A percentile compares a stretch with the other conserved stretches of the same genome.
These are phyloP conservation scores for Thalassiosira hispida DNA, from an alignment of 352 stramenopile species.

Conservation along the genomic window DNA sequence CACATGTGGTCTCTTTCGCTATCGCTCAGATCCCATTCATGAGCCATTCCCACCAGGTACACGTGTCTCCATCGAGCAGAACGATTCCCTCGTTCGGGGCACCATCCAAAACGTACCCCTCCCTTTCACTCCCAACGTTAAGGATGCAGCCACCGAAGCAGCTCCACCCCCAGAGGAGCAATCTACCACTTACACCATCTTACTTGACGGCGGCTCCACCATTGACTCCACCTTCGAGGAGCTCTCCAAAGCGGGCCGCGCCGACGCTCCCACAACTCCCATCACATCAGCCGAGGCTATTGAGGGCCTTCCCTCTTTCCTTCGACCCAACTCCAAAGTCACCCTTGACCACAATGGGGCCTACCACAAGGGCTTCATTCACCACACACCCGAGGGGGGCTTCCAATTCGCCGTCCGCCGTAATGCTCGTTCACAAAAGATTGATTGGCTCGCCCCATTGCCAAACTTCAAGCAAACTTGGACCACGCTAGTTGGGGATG, in stretches of 20 bases:
- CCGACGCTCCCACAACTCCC: not conserved
- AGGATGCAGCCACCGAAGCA: not conserved
- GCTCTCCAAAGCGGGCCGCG: not conserved
- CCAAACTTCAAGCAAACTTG: slow-evolving; percentile 5
- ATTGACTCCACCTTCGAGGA: not conserved
- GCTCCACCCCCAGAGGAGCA: not conserved
- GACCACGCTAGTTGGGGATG: not conserved
- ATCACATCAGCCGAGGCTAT: no score
- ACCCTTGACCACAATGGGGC: not conserved
- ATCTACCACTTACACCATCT: not conserved
- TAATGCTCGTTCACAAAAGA: not conserved
- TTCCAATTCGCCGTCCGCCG: not conserved
- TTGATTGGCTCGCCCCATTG: not conserved
- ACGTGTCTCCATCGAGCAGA: not conserved
- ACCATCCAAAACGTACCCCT: slow-evolving; percentile 8
- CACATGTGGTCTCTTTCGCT: not conserved
- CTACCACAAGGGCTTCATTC: slow-evolving; percentile 2
- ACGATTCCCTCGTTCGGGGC: not conserved
- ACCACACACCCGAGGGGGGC: not conserved
- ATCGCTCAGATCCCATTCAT: not conserved
- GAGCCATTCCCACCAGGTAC: slow-evolving; percentile 6
- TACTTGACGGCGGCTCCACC: slow-evolving; percentile 4
- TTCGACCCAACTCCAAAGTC: no score
- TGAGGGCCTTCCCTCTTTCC: no score
- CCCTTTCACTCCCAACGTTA: not conserved